phyloP scores from a whole-genome alignment of 192 early-diverging fungal genomes.

The Coemansia asiatica region DNA sequence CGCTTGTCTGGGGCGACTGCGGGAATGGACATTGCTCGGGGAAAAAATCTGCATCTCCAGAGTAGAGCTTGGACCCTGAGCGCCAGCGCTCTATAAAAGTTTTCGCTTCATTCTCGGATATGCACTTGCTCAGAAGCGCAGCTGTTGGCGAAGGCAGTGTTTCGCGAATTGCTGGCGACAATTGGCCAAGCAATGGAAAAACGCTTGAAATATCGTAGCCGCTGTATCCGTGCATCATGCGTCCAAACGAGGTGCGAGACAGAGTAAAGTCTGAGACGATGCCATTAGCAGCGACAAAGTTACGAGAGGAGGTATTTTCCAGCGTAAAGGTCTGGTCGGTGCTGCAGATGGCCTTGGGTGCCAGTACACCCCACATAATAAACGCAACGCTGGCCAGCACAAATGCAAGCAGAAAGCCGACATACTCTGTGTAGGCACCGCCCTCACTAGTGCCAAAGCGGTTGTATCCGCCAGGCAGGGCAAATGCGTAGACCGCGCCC shows the following conservation, averaged over 20 bases:
- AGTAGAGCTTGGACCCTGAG: conserved; percentile 26
- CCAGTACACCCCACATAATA: conserved; percentile 53
- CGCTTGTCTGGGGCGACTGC: conserved; percentile 45
- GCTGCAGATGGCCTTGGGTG: conserved; percentile 50
- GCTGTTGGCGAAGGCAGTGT: conserved; percentile 1
- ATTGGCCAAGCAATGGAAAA: conserved; percentile 43
- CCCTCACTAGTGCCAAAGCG: conserved; percentile 43
- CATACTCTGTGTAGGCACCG: conserved; percentile 30
- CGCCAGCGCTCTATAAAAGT: conserved; percentile 35
- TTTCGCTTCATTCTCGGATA: conserved; percentile 14
- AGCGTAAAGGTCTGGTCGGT: conserved; percentile 48
- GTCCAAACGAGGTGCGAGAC: conserved; percentile 29
- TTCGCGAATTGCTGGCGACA: conserved; percentile 19
- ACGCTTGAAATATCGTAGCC: conserved; percentile 48
- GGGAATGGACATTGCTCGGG: conserved; percentile 46
- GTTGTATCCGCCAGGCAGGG: conserved; percentile 51
- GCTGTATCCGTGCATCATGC: conserved; percentile 40
- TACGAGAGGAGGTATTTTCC: conserved; percentile 21
- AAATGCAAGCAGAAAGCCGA: conserved; percentile 47
- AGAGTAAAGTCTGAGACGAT: conserved; percentile 50
- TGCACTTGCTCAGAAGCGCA: conserved; percentile 29
- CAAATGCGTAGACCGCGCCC: conserved; percentile 17
- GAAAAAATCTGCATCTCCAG: conserved; percentile 12
- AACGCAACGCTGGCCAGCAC: conserved; percentile 50
- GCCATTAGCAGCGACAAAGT: conserved; percentile 50